Evolutionary conservation across 495 filamentous ascomycete genomes (phyloP).

Genomic region (Penicillium roqueforti): DNA sequence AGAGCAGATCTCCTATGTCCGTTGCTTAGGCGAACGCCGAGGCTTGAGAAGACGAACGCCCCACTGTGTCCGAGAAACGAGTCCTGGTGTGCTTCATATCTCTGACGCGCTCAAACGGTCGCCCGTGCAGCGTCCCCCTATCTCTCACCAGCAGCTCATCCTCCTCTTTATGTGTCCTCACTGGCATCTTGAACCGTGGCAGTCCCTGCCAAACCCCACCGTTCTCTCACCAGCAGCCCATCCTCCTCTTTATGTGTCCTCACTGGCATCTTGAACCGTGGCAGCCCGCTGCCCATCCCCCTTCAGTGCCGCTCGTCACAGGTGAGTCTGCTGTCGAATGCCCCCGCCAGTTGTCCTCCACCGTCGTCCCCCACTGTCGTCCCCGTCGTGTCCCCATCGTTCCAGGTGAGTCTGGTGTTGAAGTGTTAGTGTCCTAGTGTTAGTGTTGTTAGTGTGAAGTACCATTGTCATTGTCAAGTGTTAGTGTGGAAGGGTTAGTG

Average conservation of each 20-base stretch:
- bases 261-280: neutral
- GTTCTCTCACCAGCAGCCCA: too few species aligned
- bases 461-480: too few species aligned
- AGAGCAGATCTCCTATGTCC: neutral
- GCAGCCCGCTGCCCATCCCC: neutral
- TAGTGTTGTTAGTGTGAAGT: too few species aligned
- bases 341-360: neutral
- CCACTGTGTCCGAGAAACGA: conserved; percentile 6
- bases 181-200: neutral
- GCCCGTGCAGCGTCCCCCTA: conserved; percentile 3
- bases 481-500: too few species aligned
- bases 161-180: neutral
- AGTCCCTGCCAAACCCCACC: neutral
- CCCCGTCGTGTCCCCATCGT: too few species aligned
- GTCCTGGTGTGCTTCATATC: neutral
- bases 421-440: too few species aligned
- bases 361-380: neutral
- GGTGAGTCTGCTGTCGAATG: neutral
- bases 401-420: conserved; percentile 5
- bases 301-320: neutral
- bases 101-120: conserved; percentile 3
- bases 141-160: conserved; percentile 3
- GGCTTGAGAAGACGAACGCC: conserved; percentile 2
- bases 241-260: neutral
- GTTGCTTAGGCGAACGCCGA: conserved; percentile 2